Evolutionary conservation across 2,329 filamentous ascomycete genomes (phyloP), one percentile per base, ranked within the genome.

Genomic region (Fusarium torreyae): DNA sequence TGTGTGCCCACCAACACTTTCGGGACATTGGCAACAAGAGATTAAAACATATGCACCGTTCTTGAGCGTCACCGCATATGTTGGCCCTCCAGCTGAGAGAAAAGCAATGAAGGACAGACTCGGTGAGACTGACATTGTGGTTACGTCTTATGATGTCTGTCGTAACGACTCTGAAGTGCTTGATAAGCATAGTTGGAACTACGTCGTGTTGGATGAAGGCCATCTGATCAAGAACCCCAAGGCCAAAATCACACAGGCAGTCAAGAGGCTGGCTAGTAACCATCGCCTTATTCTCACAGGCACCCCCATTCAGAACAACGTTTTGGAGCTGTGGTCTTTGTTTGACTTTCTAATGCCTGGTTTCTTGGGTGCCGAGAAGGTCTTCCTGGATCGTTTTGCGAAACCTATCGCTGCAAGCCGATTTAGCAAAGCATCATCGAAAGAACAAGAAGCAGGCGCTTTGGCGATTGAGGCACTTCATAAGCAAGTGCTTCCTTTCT

Each of bases 341-440:
- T 99, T 99, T 77, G 96, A 99, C 81, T 99, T 99, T 82, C 85
- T 99, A 64, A 99, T 99, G 96, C 96, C 97, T 5, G 97, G 96
- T 3, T 99, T 99, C 84, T 85, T 99, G 9, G 96, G 96, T 33
- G 94, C 94, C 0, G 94, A 89, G 66, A 97, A 97, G 82, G 94
- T 98, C n/a, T 98, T 98, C 82, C 85, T 97, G 70, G 95, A 98
- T 79, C 90, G 94, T 5, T 98, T 98, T 73, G 94, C 94, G 10
- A 97, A 97, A 80, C 94, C 94, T 2, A 98, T 98, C 73, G 93
- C 95, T 2, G 94, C 94, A 6, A 97, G 94, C 76, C 92, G 97
- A 20, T 97, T 94, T 77, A 95, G 93, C 80, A 99, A 98, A 79
- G 97, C 96, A 2, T 98, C 95, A 2, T 98, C 96, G 0, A 98